Conservation (phyloP, 2,329 filamentous ascomycete genomes). For the Penicillium vulpinum region DNA sequence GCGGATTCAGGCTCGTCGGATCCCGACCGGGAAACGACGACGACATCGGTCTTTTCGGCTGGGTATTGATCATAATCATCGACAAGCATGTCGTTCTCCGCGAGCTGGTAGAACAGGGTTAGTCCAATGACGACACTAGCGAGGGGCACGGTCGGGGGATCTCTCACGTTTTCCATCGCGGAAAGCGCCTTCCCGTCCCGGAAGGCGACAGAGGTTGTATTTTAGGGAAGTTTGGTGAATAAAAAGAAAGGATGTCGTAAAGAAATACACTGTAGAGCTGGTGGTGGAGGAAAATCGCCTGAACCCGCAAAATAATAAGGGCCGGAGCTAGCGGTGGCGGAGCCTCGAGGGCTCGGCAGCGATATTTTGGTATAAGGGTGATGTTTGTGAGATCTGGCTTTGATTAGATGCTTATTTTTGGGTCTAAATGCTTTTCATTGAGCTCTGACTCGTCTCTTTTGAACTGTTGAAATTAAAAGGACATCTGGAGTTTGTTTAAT, state of each 20-base stretch:
- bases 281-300: conserved; percentile 23
- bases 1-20: conserved; percentile 58
- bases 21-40: conserved; percentile 62
- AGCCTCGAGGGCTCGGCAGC: conserved; percentile 26
- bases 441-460: background rate
- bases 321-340: conserved; percentile 31
- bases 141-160: conserved; percentile 28
- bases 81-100: conserved; percentile 63
- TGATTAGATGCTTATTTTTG: background rate
- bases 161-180: conserved; percentile 49
- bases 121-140: conserved; percentile 33
- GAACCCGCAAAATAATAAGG: conserved; percentile 21
- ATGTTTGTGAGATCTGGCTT: background rate
- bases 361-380: conserved; percentile 10
- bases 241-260: conserved; percentile 10
- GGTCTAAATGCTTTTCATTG: background rate
- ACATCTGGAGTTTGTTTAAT: background rate
- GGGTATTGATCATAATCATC: conserved; percentile 59
- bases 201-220: conserved; percentile 27
- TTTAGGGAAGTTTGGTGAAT: conserved; percentile 10
- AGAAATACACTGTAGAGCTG: conserved; percentile 10
- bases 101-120: conserved; percentile 45
- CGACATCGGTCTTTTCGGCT: conserved; percentile 63
- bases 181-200: conserved; percentile 37
- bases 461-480: background rate